Base-by-base conservation (phyloP, 352 stramenopile species). In the Discostella stelligera region DNA sequence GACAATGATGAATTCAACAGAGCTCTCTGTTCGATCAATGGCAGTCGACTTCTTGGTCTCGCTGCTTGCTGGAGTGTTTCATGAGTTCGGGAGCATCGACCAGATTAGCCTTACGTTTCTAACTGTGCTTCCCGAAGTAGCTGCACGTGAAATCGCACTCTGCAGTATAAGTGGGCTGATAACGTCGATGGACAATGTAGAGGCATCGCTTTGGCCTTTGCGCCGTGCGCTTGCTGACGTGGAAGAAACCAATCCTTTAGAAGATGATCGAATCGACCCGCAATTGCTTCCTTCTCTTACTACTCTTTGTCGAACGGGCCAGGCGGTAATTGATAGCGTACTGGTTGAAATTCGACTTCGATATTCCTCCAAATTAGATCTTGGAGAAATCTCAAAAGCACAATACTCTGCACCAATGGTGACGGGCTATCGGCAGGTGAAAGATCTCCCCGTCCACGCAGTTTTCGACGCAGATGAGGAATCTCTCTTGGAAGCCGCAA, bases 391-490 rank as follows among this genome's bases (percentile, higher is more conserved):
- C 27, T 32, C 61, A n/a, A 74, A 61, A 61, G 41, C 56, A 41
- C 69, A 66, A 59, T 56, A 23, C 37, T 63, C 66, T 13, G 41
- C 14, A 32, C 23, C 39, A 49, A 13, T 44, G 11, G 18, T 44
- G 25, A 21, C 56, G n/a, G 25, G 21, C 9, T 41, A 70, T 56
- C 23, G 16, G 61, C 41, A 59, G 18, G 25, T 52, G 21, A n/a
- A 58, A 25, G 56, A 75, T 25, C 49, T 72, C n/a, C 60, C 66
- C 52, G 32, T 44, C 60, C 65, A 46, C 13, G 68, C 75, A 46
- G 56, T 80, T 32, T 92, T 93, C 78, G 88, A 94, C 53, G 88
- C 88, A 11, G 88, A 94, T 62, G 88, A 92, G 78, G 88, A 94
- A 59, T 91, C 85, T n/a, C 23, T 94, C 10, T 91, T 88, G 25